Evolutionary conservation across 495 filamentous ascomycete species (phyloP), one percentile per base, ranked within the genome.

Genomic region (Penicillium subrubescens): DNA sequence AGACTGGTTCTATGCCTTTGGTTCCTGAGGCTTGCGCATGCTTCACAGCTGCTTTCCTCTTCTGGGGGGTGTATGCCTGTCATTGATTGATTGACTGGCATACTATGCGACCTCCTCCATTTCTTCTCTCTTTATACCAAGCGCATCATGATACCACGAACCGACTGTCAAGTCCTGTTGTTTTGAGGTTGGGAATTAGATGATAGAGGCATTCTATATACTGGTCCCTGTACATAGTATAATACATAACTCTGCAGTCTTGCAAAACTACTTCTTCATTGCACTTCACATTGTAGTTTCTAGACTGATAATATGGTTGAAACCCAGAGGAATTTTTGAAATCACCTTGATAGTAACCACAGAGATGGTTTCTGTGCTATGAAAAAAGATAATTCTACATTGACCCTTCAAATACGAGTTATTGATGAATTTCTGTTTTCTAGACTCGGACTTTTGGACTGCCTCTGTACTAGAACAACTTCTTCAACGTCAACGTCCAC

Each of bases 111-210:
- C 14, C 48, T 21, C 48, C 48, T 35, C 19, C 43, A 54, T 14
- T 57, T 66, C 51, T 63, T 67, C 27, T 64, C 62, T 59, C 39
- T 55, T 65, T 65, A 59, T 65, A 68, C 64, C 60, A 67, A 72
- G 73, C 69, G 71, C 71, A 76, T 70, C 71, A 79, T 71, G 76
- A 79, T 79, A 77, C 77, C 75, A 80, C 73, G 69, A 72, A 65
- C 58, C 63, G 59, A 71, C 63, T 62, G 62, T 71, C 53, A 63
- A 69, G 53, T 67, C 57, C 62, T 71, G 66, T 59, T 67, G 60
- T 59, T 59, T 66, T 65, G 23, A 70, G 43, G 60, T 60, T 67
- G 65, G 64, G 52, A 67, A 41, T 63, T 67, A 62, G 61, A 64
- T 64, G 44, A 63, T 68, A 66, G 59, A 71, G 63, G 61, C 52